phyloP scores from a whole-genome alignment of 345 rosid species.

The Capsella bursapastoris region DNA sequence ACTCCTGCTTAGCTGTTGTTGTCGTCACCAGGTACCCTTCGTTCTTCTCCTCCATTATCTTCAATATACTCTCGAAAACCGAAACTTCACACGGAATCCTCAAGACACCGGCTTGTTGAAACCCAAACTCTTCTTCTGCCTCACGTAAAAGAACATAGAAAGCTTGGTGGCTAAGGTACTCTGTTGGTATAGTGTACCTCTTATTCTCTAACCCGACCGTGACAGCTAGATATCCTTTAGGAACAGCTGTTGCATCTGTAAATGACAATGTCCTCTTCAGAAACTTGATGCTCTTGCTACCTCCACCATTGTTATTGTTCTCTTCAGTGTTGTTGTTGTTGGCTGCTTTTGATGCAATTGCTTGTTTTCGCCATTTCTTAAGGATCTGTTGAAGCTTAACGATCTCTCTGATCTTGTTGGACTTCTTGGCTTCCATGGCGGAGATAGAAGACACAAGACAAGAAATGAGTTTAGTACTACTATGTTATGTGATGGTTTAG shows the following conservation, averaged over 20 bases:
- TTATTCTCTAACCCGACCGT: conserved; percentile 65
- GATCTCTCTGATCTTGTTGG: conserved; percentile 87
- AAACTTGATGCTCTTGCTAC: conserved; percentile 65
- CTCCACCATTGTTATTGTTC: conserved; percentile 26
- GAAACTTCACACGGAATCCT: conserved; percentile 68
- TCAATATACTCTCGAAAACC: conserved; percentile 55
- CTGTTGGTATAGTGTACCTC: conserved; percentile 68
- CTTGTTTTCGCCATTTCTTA: conserved; percentile 88
- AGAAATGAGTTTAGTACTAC: conserved; percentile 8
- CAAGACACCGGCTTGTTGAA: conserved; percentile 70
- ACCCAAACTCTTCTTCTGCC: conserved; percentile 86
- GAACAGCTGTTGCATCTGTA: conserved; percentile 53
- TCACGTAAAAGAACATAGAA: conserved; percentile 57
- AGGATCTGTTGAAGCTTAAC: conserved; percentile 86
- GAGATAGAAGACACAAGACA: conserved; percentile 10
- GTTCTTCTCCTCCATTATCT: conserved; percentile 57
- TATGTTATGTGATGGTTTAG: conserved; percentile 21
- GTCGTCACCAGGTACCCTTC: conserved; percentile 37
- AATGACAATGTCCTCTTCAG: conserved; percentile 78
- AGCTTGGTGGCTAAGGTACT: conserved; percentile 63
- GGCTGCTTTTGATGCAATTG: conserved; percentile 51
- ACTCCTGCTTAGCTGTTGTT: conserved; percentile 41
- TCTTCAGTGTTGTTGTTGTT: conserved; percentile 14
- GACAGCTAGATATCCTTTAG: conserved; percentile 69
- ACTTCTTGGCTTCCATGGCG: conserved; percentile 67